A percentile compares a stretch with the other conserved stretches of the same genome.
Evolutionary conservation across 768 basidiomycete species (phyloP).

Genomic region (Austroboletus festivus): DNA sequence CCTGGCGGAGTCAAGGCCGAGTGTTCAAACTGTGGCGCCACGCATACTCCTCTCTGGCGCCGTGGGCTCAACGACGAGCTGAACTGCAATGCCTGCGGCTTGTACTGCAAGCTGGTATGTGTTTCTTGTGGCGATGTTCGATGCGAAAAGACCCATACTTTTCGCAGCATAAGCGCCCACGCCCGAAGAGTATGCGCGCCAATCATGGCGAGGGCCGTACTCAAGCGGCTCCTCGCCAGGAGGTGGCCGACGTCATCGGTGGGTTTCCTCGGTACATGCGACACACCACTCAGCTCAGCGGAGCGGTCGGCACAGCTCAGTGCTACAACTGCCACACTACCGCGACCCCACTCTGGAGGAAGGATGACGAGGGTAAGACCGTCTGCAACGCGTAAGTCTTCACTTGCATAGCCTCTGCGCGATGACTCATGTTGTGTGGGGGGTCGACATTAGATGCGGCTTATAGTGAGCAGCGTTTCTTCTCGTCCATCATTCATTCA

Average conservation of each 20-base stretch:
- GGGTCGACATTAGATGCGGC: constrained; percentile 54
- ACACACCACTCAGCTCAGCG: constrained; percentile 28
- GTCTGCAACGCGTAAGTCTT: constrained; percentile 84
- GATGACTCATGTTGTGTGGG: constrained; percentile 10
- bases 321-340: constrained; percentile 91
- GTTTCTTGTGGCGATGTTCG: not conserved
- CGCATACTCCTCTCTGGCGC: constrained; percentile 85
- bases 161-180: constrained; percentile 76
- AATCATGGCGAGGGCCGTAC: constrained; percentile 69
- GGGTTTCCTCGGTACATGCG: constrained; percentile 36
- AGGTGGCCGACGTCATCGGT: constrained; percentile 73
- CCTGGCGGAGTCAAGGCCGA: constrained; percentile 72
- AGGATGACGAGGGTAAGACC: constrained; percentile 88
- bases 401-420: constrained; percentile 1
- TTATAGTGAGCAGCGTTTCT: constrained; percentile 51
- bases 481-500: not conserved
- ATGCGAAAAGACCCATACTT: not conserved
- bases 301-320: constrained; percentile 53
- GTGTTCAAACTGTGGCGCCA: constrained; percentile 86
- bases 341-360: constrained; percentile 85
- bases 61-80: constrained; percentile 84
- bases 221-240: constrained; percentile 61
- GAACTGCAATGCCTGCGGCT: constrained; percentile 85
- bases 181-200: constrained; percentile 84
- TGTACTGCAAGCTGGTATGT: constrained; percentile 82